Evolutionary conservation across 768 basidiomycete genomes (phyloP).

Genomic region (Leccinum pellstonianum): DNA sequence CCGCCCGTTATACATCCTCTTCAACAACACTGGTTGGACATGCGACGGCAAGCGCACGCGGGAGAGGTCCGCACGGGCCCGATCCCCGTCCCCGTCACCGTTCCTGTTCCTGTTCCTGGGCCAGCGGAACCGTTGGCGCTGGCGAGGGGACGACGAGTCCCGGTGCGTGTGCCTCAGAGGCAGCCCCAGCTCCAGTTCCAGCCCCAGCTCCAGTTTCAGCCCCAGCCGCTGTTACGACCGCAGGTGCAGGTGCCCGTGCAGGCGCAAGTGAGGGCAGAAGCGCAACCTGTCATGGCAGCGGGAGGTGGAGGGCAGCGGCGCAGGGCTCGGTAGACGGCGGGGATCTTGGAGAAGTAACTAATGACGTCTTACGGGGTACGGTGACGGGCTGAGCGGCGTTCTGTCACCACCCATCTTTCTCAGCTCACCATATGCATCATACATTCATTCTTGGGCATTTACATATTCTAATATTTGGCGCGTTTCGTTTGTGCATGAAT

Average conservation of each 20-base stretch:
- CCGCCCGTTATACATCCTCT: neutral
- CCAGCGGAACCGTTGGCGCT: conserved; percentile 1
- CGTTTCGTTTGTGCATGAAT: neutral
- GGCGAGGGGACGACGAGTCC: neutral
- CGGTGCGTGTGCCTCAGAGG: neutral
- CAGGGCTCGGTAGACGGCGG: conserved; percentile 4
- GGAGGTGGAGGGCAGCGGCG: conserved; percentile 10
- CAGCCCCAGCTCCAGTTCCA: neutral
- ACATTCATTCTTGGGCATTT: neutral
- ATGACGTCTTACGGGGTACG: neutral
- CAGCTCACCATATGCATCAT: neutral
- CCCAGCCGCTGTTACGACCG: neutral
- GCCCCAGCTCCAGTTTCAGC: neutral
- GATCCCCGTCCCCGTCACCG: neutral
- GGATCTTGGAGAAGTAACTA: neutral
- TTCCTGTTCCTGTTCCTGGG: neutral
- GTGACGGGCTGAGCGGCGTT: neutral
- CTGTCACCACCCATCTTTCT: neutral
- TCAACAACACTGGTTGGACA: neutral
- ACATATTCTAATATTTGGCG: neutral
- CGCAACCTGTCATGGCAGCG: conserved; percentile 1
- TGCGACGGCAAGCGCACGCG: neutral
- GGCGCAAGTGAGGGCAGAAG: neutral
- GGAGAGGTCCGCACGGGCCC: neutral
- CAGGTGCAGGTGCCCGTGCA: neutral